Evolutionary conservation across 192 early-diverging fungal species (phyloP).

Genomic region (Piromyces sp.): DNA sequence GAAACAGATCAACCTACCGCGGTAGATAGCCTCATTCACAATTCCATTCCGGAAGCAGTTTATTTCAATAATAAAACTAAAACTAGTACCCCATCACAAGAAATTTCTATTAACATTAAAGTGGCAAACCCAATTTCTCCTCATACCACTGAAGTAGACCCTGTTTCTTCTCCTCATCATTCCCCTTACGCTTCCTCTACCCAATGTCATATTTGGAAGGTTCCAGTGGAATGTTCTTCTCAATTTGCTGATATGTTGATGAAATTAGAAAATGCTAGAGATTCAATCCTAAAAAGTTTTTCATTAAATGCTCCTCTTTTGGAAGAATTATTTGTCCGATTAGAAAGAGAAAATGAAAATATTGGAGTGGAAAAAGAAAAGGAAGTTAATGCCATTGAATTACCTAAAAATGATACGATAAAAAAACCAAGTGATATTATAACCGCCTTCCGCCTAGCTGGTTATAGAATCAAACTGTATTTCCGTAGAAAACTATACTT

Average conservation of each 20-base stretch:
- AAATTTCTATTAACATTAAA: too few relatives aligned
- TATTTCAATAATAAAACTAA: too few relatives aligned
- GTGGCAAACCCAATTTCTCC: too few relatives aligned
- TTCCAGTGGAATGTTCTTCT: not conserved
- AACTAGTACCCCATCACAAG: too few relatives aligned
- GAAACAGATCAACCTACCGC: too few relatives aligned
- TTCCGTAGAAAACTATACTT: not conserved
- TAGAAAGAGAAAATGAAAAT: not conserved
- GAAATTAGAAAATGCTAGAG: not conserved
- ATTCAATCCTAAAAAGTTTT: not conserved
- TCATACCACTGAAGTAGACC: too few relatives aligned
- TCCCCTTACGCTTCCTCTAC: too few relatives aligned
- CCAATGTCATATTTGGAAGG: not conserved
- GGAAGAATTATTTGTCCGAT: not conserved
- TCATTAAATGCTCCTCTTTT: not conserved
- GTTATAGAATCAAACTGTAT: not conserved
- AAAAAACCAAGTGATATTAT: not conserved
- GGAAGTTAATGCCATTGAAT: not conserved
- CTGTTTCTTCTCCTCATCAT: too few relatives aligned
- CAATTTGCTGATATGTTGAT: not conserved
- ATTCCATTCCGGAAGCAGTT: too few relatives aligned
- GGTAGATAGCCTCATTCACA: too few relatives aligned
- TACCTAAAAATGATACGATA: not conserved
- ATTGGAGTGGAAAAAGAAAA: too few relatives aligned
- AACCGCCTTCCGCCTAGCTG: not conserved